Conservation (phyloP, 1,284 basidiomycete species). For the Chalciporus sp. region DNA sequence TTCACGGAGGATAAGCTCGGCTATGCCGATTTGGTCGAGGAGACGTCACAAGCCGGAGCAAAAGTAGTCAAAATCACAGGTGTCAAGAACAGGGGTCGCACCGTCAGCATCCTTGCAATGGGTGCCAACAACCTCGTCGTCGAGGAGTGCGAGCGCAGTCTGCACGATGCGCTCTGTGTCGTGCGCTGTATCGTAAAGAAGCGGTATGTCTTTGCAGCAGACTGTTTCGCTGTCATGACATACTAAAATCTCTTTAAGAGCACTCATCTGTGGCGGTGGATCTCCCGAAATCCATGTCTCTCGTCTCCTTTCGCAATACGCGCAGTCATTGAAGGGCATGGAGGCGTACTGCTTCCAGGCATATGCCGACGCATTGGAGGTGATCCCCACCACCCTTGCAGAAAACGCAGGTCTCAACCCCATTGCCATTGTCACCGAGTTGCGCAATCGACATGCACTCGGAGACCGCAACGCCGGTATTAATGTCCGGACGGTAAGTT, state of each 20-base stretch:
- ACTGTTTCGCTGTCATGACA: not conserved
- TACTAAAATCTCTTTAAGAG: conserved; percentile 50
- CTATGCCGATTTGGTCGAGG: conserved; percentile 94
- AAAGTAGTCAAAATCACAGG: conserved; percentile 96
- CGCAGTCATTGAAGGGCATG: conserved; percentile 96
- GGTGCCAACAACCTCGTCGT: conserved; percentile 93
- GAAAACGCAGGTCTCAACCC: conserved; percentile 99
- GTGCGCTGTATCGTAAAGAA: conserved; percentile 99
- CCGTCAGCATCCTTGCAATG: conserved; percentile 94
- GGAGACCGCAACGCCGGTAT: conserved; percentile 97
- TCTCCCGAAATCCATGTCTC: conserved; percentile 99
- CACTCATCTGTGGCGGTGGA: conserved; percentile 95
- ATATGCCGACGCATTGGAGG: conserved; percentile 96
- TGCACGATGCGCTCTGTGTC: conserved; percentile 98
- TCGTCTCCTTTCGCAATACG: conserved; percentile 88
- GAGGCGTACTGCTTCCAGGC: conserved; percentile 99
- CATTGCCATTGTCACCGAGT: conserved; percentile 97
- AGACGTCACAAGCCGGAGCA: conserved; percentile 82
- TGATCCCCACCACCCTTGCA: conserved; percentile 97
- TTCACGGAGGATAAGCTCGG: conserved; percentile 99
- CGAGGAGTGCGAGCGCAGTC: conserved; percentile 95
- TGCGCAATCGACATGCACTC: conserved; percentile 94
- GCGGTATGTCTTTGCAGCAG: conserved; percentile 47
- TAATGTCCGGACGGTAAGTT: conserved; percentile 89
- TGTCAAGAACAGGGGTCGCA: conserved; percentile 93